A percentile compares a stretch with the other conserved stretches of the same genome.
phyloP scores from a whole-genome alignment of 2,329 filamentous ascomycete species.

The Cercospora sp. region DNA sequence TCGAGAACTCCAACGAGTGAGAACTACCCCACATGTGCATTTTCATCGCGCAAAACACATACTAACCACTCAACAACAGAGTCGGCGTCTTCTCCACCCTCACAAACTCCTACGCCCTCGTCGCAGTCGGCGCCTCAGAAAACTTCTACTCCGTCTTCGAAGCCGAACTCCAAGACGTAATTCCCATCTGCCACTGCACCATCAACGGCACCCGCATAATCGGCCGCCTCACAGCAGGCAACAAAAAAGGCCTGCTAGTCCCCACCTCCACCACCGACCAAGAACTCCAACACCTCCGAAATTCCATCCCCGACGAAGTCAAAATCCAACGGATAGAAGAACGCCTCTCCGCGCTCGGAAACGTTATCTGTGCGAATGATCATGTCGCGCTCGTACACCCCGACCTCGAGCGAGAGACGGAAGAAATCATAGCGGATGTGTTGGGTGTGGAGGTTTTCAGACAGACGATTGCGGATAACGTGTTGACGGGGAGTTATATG shows the following conservation, averaged over 20 bases:
- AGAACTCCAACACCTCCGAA: constrained; percentile 94
- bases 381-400: constrained; percentile 96
- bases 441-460: constrained; percentile 85
- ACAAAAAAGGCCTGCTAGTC: constrained; percentile 94
- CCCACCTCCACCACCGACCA: constrained; percentile 96
- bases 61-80: constrained; percentile 51
- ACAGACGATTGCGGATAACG: constrained; percentile 95
- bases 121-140: constrained; percentile 91
- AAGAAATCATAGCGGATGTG: constrained; percentile 97
- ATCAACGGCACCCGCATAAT: constrained; percentile 97
- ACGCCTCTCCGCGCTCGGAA: constrained; percentile 89
- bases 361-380: constrained; percentile 95
- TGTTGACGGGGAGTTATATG: constrained; percentile 96
- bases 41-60: constrained; percentile 22
- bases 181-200: constrained; percentile 94
- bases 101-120: constrained; percentile 94
- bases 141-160: constrained; percentile 99
- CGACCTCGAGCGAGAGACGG: constrained; percentile 94
- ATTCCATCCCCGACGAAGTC: constrained; percentile 85
- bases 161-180: constrained; percentile 93
- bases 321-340: constrained; percentile 98
- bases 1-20: constrained; percentile 90
- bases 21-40: constrained; percentile 23
- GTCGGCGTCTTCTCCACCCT: constrained; percentile 96
- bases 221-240: constrained; percentile 90